Evolutionary conservation across 306 rosid species (phyloP).

Genomic region (Acacia confusa): DNA sequence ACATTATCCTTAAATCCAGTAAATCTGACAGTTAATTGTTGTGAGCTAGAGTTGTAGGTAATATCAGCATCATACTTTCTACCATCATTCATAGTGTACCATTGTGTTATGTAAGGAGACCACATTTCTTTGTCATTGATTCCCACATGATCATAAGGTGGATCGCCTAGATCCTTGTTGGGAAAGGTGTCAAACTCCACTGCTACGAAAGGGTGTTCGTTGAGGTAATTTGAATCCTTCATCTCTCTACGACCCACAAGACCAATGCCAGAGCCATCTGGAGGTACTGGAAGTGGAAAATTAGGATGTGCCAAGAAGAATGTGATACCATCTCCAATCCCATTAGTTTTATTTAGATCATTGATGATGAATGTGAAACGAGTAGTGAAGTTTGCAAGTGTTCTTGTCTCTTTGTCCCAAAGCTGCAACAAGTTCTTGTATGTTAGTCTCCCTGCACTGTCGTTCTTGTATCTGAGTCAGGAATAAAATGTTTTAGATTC

Average conservation of each 20-base stretch:
- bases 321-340: slow-evolving; percentile 39
- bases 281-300: slow-evolving; percentile 9
- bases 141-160: slow-evolving; percentile 15
- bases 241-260: background rate
- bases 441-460: background rate
- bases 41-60: slow-evolving; percentile 1
- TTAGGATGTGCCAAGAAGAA: slow-evolving; percentile 40
- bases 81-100: slow-evolving; percentile 18
- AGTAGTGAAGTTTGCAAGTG: slow-evolving; percentile 34
- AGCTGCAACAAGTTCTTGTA: slow-evolving; percentile 6
- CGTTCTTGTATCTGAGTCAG: background rate
- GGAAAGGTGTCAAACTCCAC: slow-evolving; percentile 45
- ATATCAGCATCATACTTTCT: slow-evolving; percentile 21
- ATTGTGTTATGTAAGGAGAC: background rate
- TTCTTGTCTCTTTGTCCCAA: slow-evolving; percentile 11
- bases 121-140: background rate
- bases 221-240: background rate
- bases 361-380: slow-evolving; percentile 40
- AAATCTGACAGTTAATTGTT: background rate
- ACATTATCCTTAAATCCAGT: slow-evolving; percentile 16
- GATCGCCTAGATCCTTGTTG: background rate
- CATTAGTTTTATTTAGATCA: background rate
- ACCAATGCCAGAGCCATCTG: slow-evolving; percentile 28
- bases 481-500: background rate
- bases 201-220: slow-evolving; percentile 34